Evolutionary conservation across 805 yeast genomes (phyloP), one percentile per base, ranked within the genome.

Genomic region (Clavispora vitiphila): DNA sequence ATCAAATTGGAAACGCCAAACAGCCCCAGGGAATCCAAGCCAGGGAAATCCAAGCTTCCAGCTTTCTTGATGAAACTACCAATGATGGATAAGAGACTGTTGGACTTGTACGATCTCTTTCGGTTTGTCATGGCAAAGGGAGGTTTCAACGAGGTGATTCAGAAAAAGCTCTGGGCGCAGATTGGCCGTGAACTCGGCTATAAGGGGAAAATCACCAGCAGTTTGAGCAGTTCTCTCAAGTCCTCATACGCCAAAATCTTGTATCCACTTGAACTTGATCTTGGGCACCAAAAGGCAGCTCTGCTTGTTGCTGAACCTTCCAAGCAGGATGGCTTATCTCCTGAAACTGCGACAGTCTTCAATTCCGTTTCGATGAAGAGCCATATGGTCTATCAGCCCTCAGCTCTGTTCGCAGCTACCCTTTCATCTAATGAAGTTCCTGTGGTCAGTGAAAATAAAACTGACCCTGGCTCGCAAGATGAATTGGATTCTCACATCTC

Each of bases 171-270:
- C 35, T 87, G 96, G 96, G 88, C 88, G 1, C 88, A 84, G 54
- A 75, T 87, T 8, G 91, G 91, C 11, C 69, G 89, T 41, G 95
- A 86, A 51, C 63, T 87, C 38, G 95, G 95, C 0, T 84, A 81
- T 56, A 74, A 78, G 24, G 88, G 87, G 2, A 74, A 79, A 50
- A 79, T 81, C 39, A 80, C 82, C 76, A 80, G 86, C 24, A 81
- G 88, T 10, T 59, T 84, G 35, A 80, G 87, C 11, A 76, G 88
- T 12, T 75, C 88, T 1, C 63, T 85, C 46, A 78, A 82, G 53
- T 60, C 77, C 1, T 76, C 84, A 1, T 82, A 81, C 53, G 69
- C 71, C 44, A 71, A 74, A 37, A 56, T 64, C 22, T 47, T 65
- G 16, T 61, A 60, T 42, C 69, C 69, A 1, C 57, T 61, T 34